Evolutionary conservation across 2,329 filamentous ascomycete species (phyloP).

Genomic region (Nemania diffusa): DNA sequence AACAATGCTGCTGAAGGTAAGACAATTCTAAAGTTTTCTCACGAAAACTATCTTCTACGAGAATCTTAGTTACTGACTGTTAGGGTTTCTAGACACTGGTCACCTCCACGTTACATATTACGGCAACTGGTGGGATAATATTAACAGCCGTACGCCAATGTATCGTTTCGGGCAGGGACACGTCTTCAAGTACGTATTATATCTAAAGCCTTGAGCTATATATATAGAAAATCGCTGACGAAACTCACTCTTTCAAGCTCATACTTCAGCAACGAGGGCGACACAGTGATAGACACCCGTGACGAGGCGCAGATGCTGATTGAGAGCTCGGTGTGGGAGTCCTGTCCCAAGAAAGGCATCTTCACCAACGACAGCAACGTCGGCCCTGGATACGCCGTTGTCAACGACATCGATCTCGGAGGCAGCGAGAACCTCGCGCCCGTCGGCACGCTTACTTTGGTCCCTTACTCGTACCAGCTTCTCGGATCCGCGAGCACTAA

Average conservation of each 20-base stretch:
- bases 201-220: background rate
- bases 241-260: constrained; percentile 16
- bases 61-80: background rate
- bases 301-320: constrained; percentile 36
- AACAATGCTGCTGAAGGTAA: constrained; percentile 58
- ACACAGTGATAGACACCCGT: constrained; percentile 35
- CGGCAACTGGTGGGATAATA: constrained; percentile 67
- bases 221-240: constrained; percentile 2
- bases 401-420: constrained; percentile 54
- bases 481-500: constrained; percentile 52
- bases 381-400: constrained; percentile 49
- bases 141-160: constrained; percentile 65
- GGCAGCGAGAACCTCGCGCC: constrained; percentile 53
- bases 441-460: constrained; percentile 51
- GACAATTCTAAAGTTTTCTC: background rate
- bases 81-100: constrained; percentile 56
- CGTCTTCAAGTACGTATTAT: constrained; percentile 51
- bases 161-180: constrained; percentile 70
- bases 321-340: constrained; percentile 39
- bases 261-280: constrained; percentile 30
- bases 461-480: constrained; percentile 55
- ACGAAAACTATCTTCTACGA: no score
- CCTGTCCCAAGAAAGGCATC: constrained; percentile 34
- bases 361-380: constrained; percentile 53
- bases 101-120: constrained; percentile 66